phyloP scores from a whole-genome alignment of 164 flowering plant species.

The Aristolochia contorta region DNA sequence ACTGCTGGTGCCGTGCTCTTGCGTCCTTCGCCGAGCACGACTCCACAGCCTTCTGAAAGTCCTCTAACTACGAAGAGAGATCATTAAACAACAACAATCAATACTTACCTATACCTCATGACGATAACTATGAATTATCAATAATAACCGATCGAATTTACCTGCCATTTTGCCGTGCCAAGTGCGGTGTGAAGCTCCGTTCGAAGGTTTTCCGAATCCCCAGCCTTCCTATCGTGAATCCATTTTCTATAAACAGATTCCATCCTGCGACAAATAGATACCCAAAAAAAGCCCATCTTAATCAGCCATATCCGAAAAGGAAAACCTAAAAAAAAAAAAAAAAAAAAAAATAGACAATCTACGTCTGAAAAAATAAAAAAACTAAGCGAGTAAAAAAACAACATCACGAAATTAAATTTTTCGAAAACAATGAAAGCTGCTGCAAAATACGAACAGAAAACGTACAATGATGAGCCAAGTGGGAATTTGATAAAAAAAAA shows the following conservation, averaged over 20 bases:
- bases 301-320: neutral
- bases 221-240: conserved; percentile 50
- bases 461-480: too few relatives aligned
- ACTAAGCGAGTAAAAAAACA: neutral
- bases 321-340: neutral
- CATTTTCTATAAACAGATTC: conserved; percentile 83
- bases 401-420: conserved; percentile 3
- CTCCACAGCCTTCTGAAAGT: conserved; percentile 64
- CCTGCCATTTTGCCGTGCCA: conserved; percentile 99
- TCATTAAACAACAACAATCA: neutral
- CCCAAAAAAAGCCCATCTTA: neutral
- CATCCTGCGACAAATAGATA: conserved; percentile 49
- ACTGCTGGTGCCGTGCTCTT: conserved; percentile 59
- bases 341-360: neutral
- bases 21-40: conserved; percentile 41
- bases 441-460: neutral
- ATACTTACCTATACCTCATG: neutral
- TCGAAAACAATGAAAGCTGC: neutral
- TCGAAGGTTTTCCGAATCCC: conserved; percentile 29
- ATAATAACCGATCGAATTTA: conserved; percentile 9
- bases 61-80: conserved; percentile 59
- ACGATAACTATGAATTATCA: neutral
- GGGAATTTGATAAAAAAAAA: too few relatives aligned
- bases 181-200: conserved; percentile 55
- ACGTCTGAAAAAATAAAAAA: conserved; percentile 1